Evolutionary conservation across 2,329 filamentous ascomycete genomes (phyloP), one percentile per base, ranked within the genome.

Genomic region (Colletotrichum cordylinicola): DNA sequence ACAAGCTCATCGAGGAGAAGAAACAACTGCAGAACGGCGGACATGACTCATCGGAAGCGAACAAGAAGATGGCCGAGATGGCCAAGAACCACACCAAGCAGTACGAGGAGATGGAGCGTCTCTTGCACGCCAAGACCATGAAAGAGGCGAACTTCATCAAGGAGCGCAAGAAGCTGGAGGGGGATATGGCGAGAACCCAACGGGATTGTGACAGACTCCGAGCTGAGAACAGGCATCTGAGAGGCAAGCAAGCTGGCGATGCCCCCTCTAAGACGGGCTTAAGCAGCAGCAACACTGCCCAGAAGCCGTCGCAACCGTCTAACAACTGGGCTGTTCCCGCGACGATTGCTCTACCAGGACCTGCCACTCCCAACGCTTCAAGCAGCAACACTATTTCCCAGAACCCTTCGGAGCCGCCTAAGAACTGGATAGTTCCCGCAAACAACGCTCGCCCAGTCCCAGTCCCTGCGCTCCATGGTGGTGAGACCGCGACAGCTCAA

Each of bases 361-460:
- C 43, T 52, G 43, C 43, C 43, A 52, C 43, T 12, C 43, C 43
- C n/a, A 52, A 52, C 43, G n/a, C 43, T 52, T 21, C 43, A 12
- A 52, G n/a, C 43, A 52, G 43, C 43, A 52, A 52, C n/a, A 52
- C 6, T n/a, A 21, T 1, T 13, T n/a, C n/a, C 10, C 43, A 52
- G 12, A 10, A 21, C 0, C 43, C 7, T 0, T 52, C 4, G 10
- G 43, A 52, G n/a, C n/a, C 43, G 43, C 2, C 43, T 6, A 52
- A 21, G 4, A 52, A 52, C 43, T 52, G 43, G 43, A 13, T 52
- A 9, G 18, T 48, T 12, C 39, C 39, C 39, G 18, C 39, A 48
- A 48, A 48, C 18, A 48, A n/a, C n/a, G 39, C 39, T 1, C 10
- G 6, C n/a, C 18, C 0, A n/a, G 18, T 18, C n/a, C 0, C 0